Evolutionary conservation across 179 eudicot genomes (phyloP), one percentile per base, ranked within the genome.

Genomic region (Patellifolia procumbens): DNA sequence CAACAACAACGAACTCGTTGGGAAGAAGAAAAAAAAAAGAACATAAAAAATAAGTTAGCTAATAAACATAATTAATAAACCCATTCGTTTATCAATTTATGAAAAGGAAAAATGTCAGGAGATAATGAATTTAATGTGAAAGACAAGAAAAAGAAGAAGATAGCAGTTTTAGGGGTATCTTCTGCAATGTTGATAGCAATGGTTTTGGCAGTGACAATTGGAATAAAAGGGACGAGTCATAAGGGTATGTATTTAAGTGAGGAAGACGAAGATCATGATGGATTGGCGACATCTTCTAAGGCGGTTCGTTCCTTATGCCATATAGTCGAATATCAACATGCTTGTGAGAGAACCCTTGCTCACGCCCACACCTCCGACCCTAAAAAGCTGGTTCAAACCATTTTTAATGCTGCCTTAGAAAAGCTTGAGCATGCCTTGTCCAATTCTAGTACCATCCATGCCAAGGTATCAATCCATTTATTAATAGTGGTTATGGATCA

Each of bases 271-370:
- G 34, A 43, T 1, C 24, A 68, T 68, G 72, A 46, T 29, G 58
- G 72, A 13, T 46, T 68, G 28, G 72, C 72, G 2, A 68, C 72
- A 12, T 68, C 72, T 0, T 12, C 70, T 0, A 80, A 74, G 66
- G 86, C 84, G 0, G 80, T 81, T 0, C 37, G 60, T 9, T 64
- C 80, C 13, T 22, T 82, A 8, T 86, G 89, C 39, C 78, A 79
- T 12, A 78, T 79, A 4, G 85, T 87, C 0, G 86, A 80, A 2
- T 83, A 86, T 67, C 75, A 62, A 58, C 65, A 69, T 2, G 34
- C 86, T 0, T 90, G 92, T 70, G 83, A 55, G 65, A 37, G 59
- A 11, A 68, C 86, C 22, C 79, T 90, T 12, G n/a, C 70, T 6
- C 5, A 75, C 17, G 68, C 75, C 24, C 78, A 82, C 63, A 70